Percentiles rank a stretch among this genome's conserved stretches.
phyloP scores from a whole-genome alignment of 2,329 filamentous ascomycete species.

The Hypoxylon sp. region DNA sequence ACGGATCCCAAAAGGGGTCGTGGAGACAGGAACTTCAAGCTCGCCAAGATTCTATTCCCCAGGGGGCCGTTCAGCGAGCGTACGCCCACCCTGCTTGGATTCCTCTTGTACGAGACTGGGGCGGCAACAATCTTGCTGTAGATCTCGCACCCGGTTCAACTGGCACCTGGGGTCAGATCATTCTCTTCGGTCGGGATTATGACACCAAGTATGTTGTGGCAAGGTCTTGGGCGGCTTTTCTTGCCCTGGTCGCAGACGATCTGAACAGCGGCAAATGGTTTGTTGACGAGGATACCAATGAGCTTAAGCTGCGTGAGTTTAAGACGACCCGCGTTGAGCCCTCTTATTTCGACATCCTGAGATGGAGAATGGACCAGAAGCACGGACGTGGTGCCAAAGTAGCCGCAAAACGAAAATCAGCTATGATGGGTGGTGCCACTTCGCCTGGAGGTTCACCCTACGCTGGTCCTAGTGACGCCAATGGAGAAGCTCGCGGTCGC shows the following conservation, averaged over 20 bases:
- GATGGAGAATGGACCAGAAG: constrained; percentile 97
- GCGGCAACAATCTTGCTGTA: constrained; percentile 95
- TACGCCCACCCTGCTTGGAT: constrained; percentile 98
- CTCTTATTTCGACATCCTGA: constrained; percentile 91
- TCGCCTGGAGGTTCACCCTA: constrained; percentile 73
- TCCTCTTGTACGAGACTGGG: constrained; percentile 96
- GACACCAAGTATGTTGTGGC: constrained; percentile 98
- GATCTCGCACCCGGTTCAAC: constrained; percentile 91
- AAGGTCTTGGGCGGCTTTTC: constrained; percentile 89
- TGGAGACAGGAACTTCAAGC: constrained; percentile 90
- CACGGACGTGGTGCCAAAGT: constrained; percentile 75
- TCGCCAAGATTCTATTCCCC: constrained; percentile 89
- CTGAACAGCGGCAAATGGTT: constrained; percentile 90
- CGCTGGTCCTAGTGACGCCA: constrained; percentile 73
- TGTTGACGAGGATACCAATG: constrained; percentile 91
- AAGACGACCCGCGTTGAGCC: constrained; percentile 91
- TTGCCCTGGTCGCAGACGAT: constrained; percentile 91
- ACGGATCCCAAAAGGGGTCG: constrained; percentile 69
- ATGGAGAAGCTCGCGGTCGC: constrained; percentile 75
- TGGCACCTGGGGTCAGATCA: constrained; percentile 96
- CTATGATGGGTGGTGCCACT: constrained; percentile 59
- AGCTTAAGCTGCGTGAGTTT: constrained; percentile 94
- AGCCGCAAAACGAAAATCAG: constrained; percentile 69
- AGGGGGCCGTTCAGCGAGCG: constrained; percentile 88
- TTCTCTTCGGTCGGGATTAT: constrained; percentile 96